Conservation (phyloP, 495 filamentous ascomycete species). For the Elaphomyces granulatus region DNA sequence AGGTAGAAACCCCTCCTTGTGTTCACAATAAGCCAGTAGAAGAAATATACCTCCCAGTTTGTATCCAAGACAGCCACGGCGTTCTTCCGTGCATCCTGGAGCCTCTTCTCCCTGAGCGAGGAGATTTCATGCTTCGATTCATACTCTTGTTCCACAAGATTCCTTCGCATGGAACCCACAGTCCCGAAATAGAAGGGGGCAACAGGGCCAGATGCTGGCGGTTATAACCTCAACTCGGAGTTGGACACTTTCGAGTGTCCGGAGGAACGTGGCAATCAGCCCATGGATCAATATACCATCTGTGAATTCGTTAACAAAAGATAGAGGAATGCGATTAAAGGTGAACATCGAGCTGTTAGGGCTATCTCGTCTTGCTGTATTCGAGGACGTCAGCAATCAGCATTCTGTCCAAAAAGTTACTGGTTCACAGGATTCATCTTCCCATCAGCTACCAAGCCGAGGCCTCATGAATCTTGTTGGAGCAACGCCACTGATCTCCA, state of each 20-base stretch:
- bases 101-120: conserved; percentile 41
- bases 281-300: no score
- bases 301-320: no score
- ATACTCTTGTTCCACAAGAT: conserved; percentile 16
- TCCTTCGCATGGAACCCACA: conserved; percentile 19
- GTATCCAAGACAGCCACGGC: conserved; percentile 38
- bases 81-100: conserved; percentile 45
- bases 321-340: no score
- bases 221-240: no score
- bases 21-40: conserved; percentile 71
- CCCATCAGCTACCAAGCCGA: conserved; percentile 58
- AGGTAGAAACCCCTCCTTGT: conserved; percentile 68
- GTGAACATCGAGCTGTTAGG: no score
- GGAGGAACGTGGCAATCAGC: no score
- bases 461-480: conserved; percentile 46
- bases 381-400: no score
- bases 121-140: conserved; percentile 33
- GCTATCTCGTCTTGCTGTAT: no score
- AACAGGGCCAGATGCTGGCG: no score
- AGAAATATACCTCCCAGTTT: conserved; percentile 40
- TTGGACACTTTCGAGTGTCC: no score
- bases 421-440: no score
- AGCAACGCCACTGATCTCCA: conserved; percentile 44
- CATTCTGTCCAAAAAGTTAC: no score
- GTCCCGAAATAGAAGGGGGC: conserved; percentile 29